Evolutionary conservation across 805 yeast genomes (phyloP), one percentile per base, ranked within the genome.

Genomic region (Nakazawaea pomicola): DNA sequence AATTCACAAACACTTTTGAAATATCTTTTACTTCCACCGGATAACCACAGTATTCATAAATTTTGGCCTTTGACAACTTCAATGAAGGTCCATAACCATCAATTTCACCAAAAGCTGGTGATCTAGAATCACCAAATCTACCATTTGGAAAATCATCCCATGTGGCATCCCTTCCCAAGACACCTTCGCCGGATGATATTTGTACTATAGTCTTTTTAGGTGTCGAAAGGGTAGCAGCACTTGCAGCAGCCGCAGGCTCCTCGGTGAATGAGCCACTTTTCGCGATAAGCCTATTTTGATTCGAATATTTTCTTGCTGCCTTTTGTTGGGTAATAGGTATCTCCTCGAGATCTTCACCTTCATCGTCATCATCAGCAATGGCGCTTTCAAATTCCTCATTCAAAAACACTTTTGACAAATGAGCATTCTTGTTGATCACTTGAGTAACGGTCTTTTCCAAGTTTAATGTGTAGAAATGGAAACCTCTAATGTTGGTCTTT

Each of bases 131-230:
- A 65, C 97, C 95, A 60, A 87, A 88, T 65, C 98, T 74, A 57
- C 97, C 96, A 61, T 90, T 88, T 20, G 96, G 93, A 61, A 87
- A 90, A 55, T 90, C 98, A 67, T 90, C 98, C 98, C 98, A 90
- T 1, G 90, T 85, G 4, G 95, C 95, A 58, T 86, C 93, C 53
- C 86, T 78, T 27, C 95, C 95, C 20, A 87, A 56, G 2, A 82
- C 75, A 29, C 95, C 95, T 49, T 83, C 80, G 31, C 96, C 96
- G 12, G 83, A 74, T 32, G 93, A 83, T 30, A 88, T 87, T 5
- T 89, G 87, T 29, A 86, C 68, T 28, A 86, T 70, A 3, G 76
- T 76, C 55, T 74, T 75, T 49, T 76, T 74, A 27, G 73, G 69
- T 14, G 57, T 57, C 1, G 38, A 18, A 2, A 32, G 11, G 3